Percentiles rank a stretch among this genome's conserved stretches.
These are phyloP conservation scores for Globomyces pollinis-pini DNA, from an alignment of 192 early-diverging fungal species.

Conservation along the genomic window DNA sequence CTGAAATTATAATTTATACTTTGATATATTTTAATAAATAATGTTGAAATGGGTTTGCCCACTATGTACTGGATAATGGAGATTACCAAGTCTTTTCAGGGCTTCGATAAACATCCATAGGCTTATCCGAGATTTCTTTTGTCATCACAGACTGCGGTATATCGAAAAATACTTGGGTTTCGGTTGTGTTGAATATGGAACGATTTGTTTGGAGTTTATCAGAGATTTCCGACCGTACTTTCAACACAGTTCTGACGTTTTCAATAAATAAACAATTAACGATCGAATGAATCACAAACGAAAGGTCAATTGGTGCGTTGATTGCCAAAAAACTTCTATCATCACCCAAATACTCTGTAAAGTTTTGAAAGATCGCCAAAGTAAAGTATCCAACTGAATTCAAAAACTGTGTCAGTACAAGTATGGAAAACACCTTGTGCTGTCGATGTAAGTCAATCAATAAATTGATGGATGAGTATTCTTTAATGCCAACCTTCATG, in stretches of 20 bases:
- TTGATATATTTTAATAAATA: too few relatives aligned
- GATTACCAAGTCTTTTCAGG: too few relatives aligned
- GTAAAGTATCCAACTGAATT: neutral
- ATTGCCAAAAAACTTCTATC: conserved; percentile 5
- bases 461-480: neutral
- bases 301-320: neutral
- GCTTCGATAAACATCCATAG: too few relatives aligned
- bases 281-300: neutral
- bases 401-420: neutral
- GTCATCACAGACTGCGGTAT: too few relatives aligned
- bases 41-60: too few relatives aligned
- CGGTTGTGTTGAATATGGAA: too few relatives aligned
- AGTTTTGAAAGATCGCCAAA: neutral
- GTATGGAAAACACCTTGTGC: neutral
- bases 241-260: neutral
- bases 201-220: too few relatives aligned
- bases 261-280: conserved; percentile 8
- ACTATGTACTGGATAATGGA: too few relatives aligned
- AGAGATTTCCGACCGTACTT: neutral
- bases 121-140: too few relatives aligned
- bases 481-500: neutral
- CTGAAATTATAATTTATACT: too few relatives aligned
- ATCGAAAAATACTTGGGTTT: too few relatives aligned
- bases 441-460: too few relatives aligned
- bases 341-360: neutral